Percentiles rank a stretch among this genome's conserved stretches.
Conservation (phyloP, 2,329 filamentous ascomycete genomes). For the Aphanocladium album region DNA sequence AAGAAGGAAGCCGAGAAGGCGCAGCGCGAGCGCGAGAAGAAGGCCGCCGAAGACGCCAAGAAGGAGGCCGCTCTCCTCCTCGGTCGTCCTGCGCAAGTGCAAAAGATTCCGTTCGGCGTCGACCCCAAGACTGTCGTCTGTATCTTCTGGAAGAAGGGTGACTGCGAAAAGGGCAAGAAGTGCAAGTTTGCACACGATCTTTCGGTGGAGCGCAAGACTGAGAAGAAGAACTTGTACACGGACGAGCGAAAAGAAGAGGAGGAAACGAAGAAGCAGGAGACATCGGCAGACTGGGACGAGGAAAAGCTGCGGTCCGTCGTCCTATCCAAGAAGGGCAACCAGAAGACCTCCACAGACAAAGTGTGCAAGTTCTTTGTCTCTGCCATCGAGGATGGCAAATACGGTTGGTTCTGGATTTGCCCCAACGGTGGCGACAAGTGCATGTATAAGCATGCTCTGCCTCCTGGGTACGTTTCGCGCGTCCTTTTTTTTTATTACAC, state of each 20-base stretch:
- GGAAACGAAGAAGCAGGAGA: slow-evolving; percentile 81
- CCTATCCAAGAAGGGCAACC: slow-evolving; percentile 94
- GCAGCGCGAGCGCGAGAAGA: slow-evolving; percentile 78
- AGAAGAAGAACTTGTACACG: slow-evolving; percentile 88
- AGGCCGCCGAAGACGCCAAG: slow-evolving; percentile 78
- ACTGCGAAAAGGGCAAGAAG: slow-evolving; percentile 94
- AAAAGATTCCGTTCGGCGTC: slow-evolving; percentile 96
- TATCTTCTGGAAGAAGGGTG: slow-evolving; percentile 94
- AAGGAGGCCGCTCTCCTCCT: slow-evolving; percentile 76
- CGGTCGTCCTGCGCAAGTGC: slow-evolving; percentile 87
- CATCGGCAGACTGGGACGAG: slow-evolving; percentile 96
- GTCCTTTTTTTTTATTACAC: neutral
- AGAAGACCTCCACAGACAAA: slow-evolving; percentile 91
- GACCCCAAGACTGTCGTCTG: slow-evolving; percentile 97
- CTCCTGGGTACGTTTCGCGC: slow-evolving; percentile 68
- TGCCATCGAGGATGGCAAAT: slow-evolving; percentile 96
- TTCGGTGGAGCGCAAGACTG: slow-evolving; percentile 81
- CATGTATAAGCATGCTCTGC: slow-evolving; percentile 96
- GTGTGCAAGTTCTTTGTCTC: slow-evolving; percentile 99
- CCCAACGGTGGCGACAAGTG: slow-evolving; percentile 95
- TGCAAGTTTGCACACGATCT: slow-evolving; percentile 98
- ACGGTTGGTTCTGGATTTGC: slow-evolving; percentile 99
- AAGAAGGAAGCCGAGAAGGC: slow-evolving; percentile 64
- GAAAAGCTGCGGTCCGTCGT: slow-evolving; percentile 90
- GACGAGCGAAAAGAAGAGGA: slow-evolving; percentile 69